Conservation (phyloP, 345 rosid genomes). For the Ricinus communis region DNA sequence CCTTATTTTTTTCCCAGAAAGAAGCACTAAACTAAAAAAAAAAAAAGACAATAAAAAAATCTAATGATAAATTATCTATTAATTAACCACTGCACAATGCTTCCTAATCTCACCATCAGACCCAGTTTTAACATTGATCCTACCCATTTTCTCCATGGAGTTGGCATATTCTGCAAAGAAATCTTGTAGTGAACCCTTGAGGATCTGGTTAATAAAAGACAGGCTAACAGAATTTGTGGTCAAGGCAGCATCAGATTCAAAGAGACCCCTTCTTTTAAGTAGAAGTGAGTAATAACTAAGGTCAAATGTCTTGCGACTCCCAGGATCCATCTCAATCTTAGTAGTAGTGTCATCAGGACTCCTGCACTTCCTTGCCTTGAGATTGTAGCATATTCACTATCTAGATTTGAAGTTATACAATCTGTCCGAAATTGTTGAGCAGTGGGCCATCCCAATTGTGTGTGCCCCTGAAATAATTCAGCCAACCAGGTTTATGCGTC, state of each 20-base stretch:
- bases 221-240: constrained; percentile 46
- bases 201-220: constrained; percentile 41
- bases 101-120: constrained; percentile 65
- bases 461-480: constrained; percentile 63
- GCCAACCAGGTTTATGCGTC: too few species aligned
- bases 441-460: constrained; percentile 71
- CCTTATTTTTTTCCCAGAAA: neutral
- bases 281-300: constrained; percentile 54
- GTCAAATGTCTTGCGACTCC: constrained; percentile 68
- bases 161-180: constrained; percentile 53
- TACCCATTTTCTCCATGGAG: constrained; percentile 78
- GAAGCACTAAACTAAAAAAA: too few species aligned
- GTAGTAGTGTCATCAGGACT: constrained; percentile 52
- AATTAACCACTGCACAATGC: constrained; percentile 59
- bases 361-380: constrained; percentile 62
- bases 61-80: constrained; percentile 31
- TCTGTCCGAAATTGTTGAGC: constrained; percentile 50
- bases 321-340: constrained; percentile 74
- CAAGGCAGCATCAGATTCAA: constrained; percentile 65
- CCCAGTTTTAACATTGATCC: constrained; percentile 59
- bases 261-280: constrained; percentile 64
- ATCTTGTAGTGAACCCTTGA: constrained; percentile 42
- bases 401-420: constrained; percentile 72
- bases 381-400: constrained; percentile 59
- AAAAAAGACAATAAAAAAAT: too few species aligned